Base-by-base conservation (phyloP, 805 yeast species). In the Teunomyces gatunensis region DNA sequence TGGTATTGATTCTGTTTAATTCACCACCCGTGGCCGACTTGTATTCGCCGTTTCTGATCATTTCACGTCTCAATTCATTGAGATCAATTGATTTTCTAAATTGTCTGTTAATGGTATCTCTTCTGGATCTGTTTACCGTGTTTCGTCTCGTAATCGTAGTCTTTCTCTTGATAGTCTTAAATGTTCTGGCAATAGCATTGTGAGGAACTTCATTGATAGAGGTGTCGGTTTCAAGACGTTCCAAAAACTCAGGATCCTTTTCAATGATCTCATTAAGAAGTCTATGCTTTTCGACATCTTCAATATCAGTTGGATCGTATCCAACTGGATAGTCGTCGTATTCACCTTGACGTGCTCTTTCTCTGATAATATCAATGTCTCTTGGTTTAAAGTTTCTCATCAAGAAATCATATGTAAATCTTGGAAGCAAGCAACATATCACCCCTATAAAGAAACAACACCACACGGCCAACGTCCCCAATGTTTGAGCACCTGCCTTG, bases 281-380 rank as follows among this genome's bases (percentile, higher is more conserved):
- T 44, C 74, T 57, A 50, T 64, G 71, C 52, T 64, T 65, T 50
- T 73, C 78, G 41, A 73, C 60, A 51, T 72, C 77, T 33, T 64
- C 72, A n/a, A 57, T 89, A 64, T 86, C 91, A 2, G 95, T 86
- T 39, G 95, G 95, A 62, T 87, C 95, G 60, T 84, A 87, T 46
- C 79, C 75, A 9, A 62, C 67, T 9, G 90, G 90, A 60, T 83
- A 86, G 32, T 76, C 80, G 49, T 73, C 81, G 56, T 78, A 87
- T 54, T 84, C 86, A 41, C 94, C 94, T 46, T 76, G 71, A 21
- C 65, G 65, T 54, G 81, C 83, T 65, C 87, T 78, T 64, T 87
- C 94, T 57, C 94, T 69, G 46, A 87, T 76, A 52, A 87, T 83
- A 56, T 87, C 92, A 49, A 83, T 68, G 64, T 87, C 94, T 47